phyloP scores from a whole-genome alignment of 202 grass and related monocot genomes.

The Panicum hallii region DNA sequence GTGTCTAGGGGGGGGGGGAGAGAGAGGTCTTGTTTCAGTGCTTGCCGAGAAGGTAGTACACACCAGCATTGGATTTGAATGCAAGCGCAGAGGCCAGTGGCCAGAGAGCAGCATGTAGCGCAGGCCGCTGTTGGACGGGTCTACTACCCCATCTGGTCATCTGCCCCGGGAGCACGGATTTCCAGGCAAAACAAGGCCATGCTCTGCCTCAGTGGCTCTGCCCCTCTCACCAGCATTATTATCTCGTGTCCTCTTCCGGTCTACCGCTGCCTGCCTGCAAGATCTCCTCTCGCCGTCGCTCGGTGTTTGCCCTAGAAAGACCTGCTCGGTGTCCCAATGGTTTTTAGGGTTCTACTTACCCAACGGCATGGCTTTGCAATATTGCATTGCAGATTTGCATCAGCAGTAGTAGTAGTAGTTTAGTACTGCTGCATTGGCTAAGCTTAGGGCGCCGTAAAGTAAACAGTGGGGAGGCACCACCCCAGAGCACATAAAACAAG shows the following conservation, averaged over 20 bases:
- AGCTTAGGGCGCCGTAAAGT: slow-evolving; percentile 64
- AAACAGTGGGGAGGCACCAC: slow-evolving; percentile 37
- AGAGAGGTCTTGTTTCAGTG: background rate
- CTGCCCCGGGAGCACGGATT: background rate
- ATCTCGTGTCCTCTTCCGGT: slow-evolving; percentile 75
- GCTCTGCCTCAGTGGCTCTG: slow-evolving; percentile 30
- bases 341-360: slow-evolving; percentile 37
- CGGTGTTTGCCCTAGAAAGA: background rate
- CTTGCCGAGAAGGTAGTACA: background rate
- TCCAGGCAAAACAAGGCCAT: slow-evolving; percentile 34
- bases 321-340: background rate
- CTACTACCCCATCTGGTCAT: background rate
- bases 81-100: slow-evolving; percentile 8
- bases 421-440: slow-evolving; percentile 34
- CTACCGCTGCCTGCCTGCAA: slow-evolving; percentile 33
- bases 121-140: slow-evolving; percentile 63
- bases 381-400: slow-evolving; percentile 1
- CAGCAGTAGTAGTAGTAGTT: slow-evolving; percentile 50
- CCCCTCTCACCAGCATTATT: slow-evolving; percentile 42
- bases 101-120: background rate
- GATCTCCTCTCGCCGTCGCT: slow-evolving; percentile 22
- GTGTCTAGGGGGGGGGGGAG: background rate
- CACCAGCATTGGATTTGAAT: slow-evolving; percentile 47
- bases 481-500: slow-evolving; percentile 62
- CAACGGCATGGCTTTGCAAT: background rate